Percentiles rank a stretch among this genome's conserved stretches.
Conservation (phyloP, 192 early-diverging fungal genomes). For the Coemansia sp. region DNA sequence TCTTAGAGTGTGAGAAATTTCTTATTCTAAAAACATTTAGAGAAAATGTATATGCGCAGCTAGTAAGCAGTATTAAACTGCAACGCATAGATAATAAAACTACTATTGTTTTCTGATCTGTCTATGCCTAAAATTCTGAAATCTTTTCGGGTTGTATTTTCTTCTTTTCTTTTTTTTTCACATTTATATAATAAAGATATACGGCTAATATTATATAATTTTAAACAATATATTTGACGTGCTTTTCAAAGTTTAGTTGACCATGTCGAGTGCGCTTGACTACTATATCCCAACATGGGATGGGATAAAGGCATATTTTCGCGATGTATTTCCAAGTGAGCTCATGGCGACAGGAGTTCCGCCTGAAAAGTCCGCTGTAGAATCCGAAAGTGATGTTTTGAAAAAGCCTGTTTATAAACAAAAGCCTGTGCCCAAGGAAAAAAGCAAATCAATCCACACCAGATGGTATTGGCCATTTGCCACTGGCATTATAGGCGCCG, state of each 20-base stretch:
- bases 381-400: slow-evolving; percentile 15
- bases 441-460: slow-evolving; percentile 32
- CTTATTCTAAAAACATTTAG: not conserved
- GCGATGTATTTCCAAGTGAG: slow-evolving; percentile 45
- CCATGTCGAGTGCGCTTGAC: slow-evolving; percentile 25
- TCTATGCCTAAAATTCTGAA: slow-evolving; percentile 5
- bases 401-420: slow-evolving; percentile 46
- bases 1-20: not conserved
- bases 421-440: slow-evolving; percentile 40
- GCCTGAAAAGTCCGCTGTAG: slow-evolving; percentile 35
- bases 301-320: slow-evolving; percentile 28
- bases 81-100: not conserved
- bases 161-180: slow-evolving; percentile 11
- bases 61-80: not conserved
- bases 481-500: slow-evolving; percentile 55
- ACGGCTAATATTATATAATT: not conserved
- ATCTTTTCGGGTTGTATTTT: not conserved
- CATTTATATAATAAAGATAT: not conserved
- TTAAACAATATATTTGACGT: not conserved
- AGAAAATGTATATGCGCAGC: not conserved
- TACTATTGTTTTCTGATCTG: not conserved
- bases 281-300: slow-evolving; percentile 47
- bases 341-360: slow-evolving; percentile 45
- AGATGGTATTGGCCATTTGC: slow-evolving; percentile 57
- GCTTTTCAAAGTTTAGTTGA: not conserved